Conservation (phyloP, 2,329 filamentous ascomycete genomes). For the Dactylonectria estremocensis region DNA sequence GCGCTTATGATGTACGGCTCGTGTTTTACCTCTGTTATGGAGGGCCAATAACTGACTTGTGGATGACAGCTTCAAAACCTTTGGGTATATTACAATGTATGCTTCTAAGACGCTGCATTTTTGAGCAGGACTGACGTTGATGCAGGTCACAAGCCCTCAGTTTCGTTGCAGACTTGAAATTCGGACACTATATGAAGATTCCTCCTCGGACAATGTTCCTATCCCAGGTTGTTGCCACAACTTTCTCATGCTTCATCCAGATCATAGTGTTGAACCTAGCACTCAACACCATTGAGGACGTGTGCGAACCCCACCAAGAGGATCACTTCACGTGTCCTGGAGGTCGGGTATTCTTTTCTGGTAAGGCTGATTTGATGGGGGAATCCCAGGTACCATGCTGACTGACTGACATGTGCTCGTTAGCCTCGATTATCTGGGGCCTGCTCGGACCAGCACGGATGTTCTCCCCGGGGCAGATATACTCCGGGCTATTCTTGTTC, state of each 20-base stretch:
- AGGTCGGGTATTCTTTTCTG: constrained; percentile 75
- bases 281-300: constrained; percentile 71
- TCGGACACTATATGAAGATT: constrained; percentile 82
- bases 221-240: constrained; percentile 76
- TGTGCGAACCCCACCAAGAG: constrained; percentile 72
- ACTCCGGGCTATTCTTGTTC: constrained; percentile 72
- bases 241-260: constrained; percentile 77
- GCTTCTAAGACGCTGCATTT: constrained; percentile 6
- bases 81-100: constrained; percentile 73
- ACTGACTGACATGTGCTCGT: constrained; percentile 28
- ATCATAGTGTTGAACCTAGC: constrained; percentile 75
- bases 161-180: constrained; percentile 78
- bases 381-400: constrained; percentile 4
- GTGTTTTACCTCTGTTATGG: no score
- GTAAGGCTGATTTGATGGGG: constrained; percentile 51
- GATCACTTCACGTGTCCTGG: constrained; percentile 76
- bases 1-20: constrained; percentile 77
- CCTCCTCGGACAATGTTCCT: constrained; percentile 78
- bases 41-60: constrained; percentile 7
- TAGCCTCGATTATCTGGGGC: constrained; percentile 78
- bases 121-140: constrained; percentile 22
- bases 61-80: constrained; percentile 70
- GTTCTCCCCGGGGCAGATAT: constrained; percentile 75
- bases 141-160: constrained; percentile 71
- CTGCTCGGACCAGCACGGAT: constrained; percentile 75